Evolutionary conservation across 768 basidiomycete species (phyloP).

Genomic region (Neoboletus brunneissimus): DNA sequence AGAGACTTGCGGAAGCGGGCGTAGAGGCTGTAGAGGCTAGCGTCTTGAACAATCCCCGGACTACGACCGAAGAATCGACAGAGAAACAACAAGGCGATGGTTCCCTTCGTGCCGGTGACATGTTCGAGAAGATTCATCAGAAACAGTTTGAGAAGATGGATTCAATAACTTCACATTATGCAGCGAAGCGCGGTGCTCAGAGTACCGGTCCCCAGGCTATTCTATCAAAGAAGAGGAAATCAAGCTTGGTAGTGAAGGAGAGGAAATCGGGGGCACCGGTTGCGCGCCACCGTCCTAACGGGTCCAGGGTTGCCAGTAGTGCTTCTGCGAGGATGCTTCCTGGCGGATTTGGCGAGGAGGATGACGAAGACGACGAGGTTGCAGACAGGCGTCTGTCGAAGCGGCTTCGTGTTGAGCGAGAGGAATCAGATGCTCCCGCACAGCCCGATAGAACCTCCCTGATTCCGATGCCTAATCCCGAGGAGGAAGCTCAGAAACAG

Average conservation of each 20-base stretch:
- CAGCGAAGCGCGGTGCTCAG: constrained; percentile 37
- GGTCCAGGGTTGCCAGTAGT: constrained; percentile 25
- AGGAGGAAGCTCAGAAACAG: constrained; percentile 35
- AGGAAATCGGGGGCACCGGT: constrained; percentile 17
- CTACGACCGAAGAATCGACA: constrained; percentile 1
- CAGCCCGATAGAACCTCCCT: constrained; percentile 37
- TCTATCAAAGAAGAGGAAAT: constrained; percentile 43
- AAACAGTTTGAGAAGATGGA: constrained; percentile 75
- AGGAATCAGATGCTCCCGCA: constrained; percentile 23
- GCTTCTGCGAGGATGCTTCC: constrained; percentile 40
- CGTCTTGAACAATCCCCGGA: constrained; percentile 38
- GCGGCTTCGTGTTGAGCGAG: constrained; percentile 39
- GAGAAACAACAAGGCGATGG: constrained; percentile 23
- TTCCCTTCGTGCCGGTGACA: constrained; percentile 25
- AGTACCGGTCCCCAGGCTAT: constrained; percentile 20
- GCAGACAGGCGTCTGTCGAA: constrained; percentile 43
- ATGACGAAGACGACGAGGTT: constrained; percentile 41
- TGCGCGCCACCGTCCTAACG: constrained; percentile 23
- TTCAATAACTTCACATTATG: constrained; percentile 58
- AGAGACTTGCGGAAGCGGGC: constrained; percentile 57
- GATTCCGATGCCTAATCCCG: constrained; percentile 20
- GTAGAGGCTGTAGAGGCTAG: constrained; percentile 46
- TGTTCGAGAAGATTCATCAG: constrained; percentile 61
- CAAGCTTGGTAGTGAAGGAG: constrained; percentile 45
- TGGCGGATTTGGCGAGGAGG: constrained; percentile 57